Percentiles rank a stretch among this genome's conserved stretches.
Evolutionary conservation across 1,139 yeast species (phyloP).

Genomic region (Debaryomyces robertsiae): DNA sequence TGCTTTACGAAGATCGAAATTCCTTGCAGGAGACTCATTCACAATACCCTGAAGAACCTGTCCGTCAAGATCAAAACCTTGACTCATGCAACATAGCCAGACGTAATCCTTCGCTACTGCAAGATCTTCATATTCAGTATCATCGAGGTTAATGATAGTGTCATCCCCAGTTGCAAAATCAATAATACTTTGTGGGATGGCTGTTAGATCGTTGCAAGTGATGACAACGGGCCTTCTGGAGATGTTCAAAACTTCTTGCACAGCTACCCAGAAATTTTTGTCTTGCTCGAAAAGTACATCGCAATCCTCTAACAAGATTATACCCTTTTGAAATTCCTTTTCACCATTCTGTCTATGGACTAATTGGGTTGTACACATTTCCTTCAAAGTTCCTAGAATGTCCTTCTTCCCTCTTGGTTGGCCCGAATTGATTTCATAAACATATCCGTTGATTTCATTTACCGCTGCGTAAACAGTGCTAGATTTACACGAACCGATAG

Average conservation of each 20-base stretch:
- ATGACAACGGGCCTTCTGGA: constrained; percentile 80
- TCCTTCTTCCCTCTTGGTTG: constrained; percentile 74
- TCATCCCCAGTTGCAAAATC: constrained; percentile 48
- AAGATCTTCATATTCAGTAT: constrained; percentile 22
- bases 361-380: constrained; percentile 81
- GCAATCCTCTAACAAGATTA: constrained; percentile 83
- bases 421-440: constrained; percentile 80
- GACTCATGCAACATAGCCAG: constrained; percentile 43
- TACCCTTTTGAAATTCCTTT: constrained; percentile 56
- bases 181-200: constrained; percentile 56
- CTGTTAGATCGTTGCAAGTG: constrained; percentile 62
- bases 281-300: constrained; percentile 83
- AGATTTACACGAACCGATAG: constrained; percentile 78
- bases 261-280: constrained; percentile 75
- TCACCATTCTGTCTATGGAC: constrained; percentile 54
- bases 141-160: constrained; percentile 34
- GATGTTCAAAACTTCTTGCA: constrained; percentile 61
- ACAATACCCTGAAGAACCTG: constrained; percentile 37
- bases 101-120: constrained; percentile 33
- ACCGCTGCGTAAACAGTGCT: constrained; percentile 72
- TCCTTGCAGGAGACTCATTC: constrained; percentile 17
- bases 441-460: constrained; percentile 65
- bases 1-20: constrained; percentile 57
- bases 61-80: constrained; percentile 40
- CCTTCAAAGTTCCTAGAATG: constrained; percentile 64